phyloP scores from a whole-genome alignment of 345 rosid genomes.

The Passiflora organensis region DNA sequence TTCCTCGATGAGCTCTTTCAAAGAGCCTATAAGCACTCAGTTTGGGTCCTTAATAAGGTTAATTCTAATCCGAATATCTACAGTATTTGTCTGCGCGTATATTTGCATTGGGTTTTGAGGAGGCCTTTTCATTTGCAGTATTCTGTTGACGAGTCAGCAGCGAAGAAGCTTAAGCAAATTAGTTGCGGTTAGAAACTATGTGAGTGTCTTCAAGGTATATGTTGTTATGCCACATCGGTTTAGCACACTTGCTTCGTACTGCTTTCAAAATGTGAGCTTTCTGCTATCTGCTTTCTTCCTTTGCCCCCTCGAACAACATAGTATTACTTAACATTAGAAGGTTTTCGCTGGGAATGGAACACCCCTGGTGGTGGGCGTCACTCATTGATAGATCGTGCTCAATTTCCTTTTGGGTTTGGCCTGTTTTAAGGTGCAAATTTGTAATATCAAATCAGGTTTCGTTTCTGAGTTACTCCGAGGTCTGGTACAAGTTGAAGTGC shows the following conservation, averaged over 20 bases:
- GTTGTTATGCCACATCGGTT: constrained; percentile 29
- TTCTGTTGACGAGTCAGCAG: constrained; percentile 73
- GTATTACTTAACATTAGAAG: neutral
- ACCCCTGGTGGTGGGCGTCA: no score
- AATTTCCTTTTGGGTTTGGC: no score
- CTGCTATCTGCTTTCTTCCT: neutral
- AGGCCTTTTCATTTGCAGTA: constrained; percentile 40
- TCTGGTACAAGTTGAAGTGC: no score
- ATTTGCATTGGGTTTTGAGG: neutral
- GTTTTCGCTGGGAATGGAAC: no score
- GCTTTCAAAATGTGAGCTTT: neutral
- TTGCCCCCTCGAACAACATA: neutral
- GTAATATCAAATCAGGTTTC: no score
- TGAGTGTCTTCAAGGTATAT: constrained; percentile 36
- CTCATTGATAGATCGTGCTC: no score
- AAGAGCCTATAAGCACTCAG: constrained; percentile 78
- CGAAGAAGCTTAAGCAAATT: constrained; percentile 44
- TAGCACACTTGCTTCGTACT: neutral
- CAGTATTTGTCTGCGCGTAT: neutral
- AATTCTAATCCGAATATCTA: neutral
- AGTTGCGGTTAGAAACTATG: constrained; percentile 28
- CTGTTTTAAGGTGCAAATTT: no score
- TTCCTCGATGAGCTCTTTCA: constrained; percentile 76
- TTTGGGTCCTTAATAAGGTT: constrained; percentile 94
- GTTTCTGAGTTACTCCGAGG: no score